A percentile compares a stretch with the other conserved stretches of the same genome.
Conservation (phyloP, 2,329 filamentous ascomycete genomes). For the Alternaria hordeiaustralica region DNA sequence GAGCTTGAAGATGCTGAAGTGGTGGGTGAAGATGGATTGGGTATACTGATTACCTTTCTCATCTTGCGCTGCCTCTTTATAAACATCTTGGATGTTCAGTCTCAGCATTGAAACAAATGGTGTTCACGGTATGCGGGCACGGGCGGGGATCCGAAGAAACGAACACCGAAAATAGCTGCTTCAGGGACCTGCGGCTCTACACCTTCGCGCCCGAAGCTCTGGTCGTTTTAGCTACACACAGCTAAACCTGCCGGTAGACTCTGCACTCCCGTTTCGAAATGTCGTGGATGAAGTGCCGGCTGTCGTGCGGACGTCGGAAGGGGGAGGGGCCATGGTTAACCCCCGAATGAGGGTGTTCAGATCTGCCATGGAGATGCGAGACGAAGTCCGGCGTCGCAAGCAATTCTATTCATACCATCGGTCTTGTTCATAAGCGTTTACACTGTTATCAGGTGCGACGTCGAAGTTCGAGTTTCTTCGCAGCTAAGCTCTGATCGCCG, state of each 20-base stretch:
- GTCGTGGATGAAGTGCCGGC: constrained; percentile 24
- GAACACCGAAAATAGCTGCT: constrained; percentile 30
- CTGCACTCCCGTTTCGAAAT: constrained; percentile 18
- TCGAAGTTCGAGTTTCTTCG: neutral
- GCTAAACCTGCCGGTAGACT: constrained; percentile 17
- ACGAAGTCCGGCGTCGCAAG: constrained; percentile 7
- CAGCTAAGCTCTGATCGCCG: constrained; percentile 3
- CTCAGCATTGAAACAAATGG: constrained; percentile 13
- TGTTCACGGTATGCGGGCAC: constrained; percentile 19
- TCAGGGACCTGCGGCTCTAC: constrained; percentile 33
- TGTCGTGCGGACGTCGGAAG: constrained; percentile 35
- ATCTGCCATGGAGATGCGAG: constrained; percentile 17
- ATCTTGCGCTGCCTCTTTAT: constrained; percentile 13
- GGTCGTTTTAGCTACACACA: constrained; percentile 17
- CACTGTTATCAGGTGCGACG: neutral
- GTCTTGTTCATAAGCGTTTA: neutral
- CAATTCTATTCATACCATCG: neutral
- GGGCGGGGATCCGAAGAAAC: constrained; percentile 34
- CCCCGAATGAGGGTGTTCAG: constrained; percentile 15
- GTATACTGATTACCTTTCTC: constrained; percentile 8
- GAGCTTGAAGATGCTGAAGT: neutral
- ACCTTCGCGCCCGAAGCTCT: constrained; percentile 20
- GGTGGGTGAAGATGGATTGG: neutral
- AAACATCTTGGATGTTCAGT: constrained; percentile 12
- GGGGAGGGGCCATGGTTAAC: constrained; percentile 33